Conservation (phyloP, 1,139 yeast genomes). For the Protomyces macrosporus region DNA sequence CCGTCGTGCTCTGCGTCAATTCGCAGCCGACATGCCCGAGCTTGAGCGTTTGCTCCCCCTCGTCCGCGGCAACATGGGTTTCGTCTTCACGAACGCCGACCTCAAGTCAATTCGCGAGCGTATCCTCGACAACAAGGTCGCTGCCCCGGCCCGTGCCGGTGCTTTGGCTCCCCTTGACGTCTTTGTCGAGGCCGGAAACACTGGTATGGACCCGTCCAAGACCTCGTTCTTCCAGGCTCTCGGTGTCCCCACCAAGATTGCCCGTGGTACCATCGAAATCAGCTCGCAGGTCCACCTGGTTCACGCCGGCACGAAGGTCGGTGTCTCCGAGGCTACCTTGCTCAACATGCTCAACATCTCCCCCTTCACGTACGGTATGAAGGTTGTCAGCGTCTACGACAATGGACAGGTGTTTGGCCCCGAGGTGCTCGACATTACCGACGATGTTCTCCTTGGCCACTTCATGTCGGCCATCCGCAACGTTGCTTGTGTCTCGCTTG, state of each 20-base stretch:
- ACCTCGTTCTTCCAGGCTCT: constrained; percentile 99
- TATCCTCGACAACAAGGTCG: constrained; percentile 86
- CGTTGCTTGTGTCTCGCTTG: constrained; percentile 95
- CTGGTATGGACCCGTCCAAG: constrained; percentile 99
- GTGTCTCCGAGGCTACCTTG: constrained; percentile 98
- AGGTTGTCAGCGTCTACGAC: constrained; percentile 95
- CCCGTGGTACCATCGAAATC: constrained; percentile 99
- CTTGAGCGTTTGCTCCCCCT: constrained; percentile 90
- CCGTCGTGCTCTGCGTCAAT: constrained; percentile 98
- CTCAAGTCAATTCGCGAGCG: constrained; percentile 86
- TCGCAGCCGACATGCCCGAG: constrained; percentile 90
- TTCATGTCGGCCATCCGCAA: constrained; percentile 86
- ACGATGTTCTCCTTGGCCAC: constrained; percentile 89
- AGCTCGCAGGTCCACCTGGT: constrained; percentile 96
- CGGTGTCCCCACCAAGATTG: constrained; percentile 99
- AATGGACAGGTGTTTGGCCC: constrained; percentile 98
- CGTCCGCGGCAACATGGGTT: constrained; percentile 98
- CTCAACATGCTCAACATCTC: constrained; percentile 99
- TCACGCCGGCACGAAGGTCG: constrained; percentile 77
- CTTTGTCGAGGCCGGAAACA: constrained; percentile 98
- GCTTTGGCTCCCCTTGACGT: constrained; percentile 98
- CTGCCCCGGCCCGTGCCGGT: constrained; percentile 99
- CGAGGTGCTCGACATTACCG: constrained; percentile 95
- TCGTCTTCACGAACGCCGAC: constrained; percentile 96
- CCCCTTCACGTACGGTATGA: constrained; percentile 98